Evolutionary conservation across 2,329 filamentous ascomycete species (phyloP), one percentile per base, ranked within the genome.

Genomic region (Calcarisporium arbuscula): DNA sequence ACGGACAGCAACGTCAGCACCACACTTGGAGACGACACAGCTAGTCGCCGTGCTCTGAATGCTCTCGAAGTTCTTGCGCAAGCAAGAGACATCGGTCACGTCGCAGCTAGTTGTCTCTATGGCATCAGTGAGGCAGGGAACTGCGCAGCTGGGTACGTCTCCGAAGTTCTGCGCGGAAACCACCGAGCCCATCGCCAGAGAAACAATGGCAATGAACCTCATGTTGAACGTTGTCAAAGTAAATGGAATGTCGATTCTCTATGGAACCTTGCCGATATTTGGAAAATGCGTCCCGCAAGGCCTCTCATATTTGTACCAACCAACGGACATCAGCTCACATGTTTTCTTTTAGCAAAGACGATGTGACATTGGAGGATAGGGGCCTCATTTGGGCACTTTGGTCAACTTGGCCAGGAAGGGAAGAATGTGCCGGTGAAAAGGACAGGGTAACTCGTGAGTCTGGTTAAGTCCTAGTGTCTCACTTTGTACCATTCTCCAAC

Each of bases 1-100:
- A 60, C 56, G 42, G 17, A 58, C 16, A 35, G 55, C 52, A 20
- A 41, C 38, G n/a, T 53, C 49, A n/a, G 40, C 26, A 39, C 54
- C 52, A 38, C 56, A 60, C 17, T 35, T 39, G 6, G 37, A 25
- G 20, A 58, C 30, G 31, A 58, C 50, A 30, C 56, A 60, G 27
- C 34, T 8, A 16, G 49, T 52, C 36, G 50, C 53, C 18, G 40
- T 39, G 9, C 33, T 32, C 38, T 48, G 44, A 43, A 60, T 42
- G 17, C 32, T 28, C 18, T 43, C 39, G 32, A 56, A 44, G 41
- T 50, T 46, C 12, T 41, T 25, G 41, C 50, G 45, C 37, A 51
- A 35, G 46, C 56, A 59, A 19, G 41, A 30, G 32, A 41, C 42
- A 41, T 58, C 54, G 31, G 32, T 34, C 12, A 26, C 31, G 12